These are phyloP conservation scores for Sporothrix variecibatus DNA, from an alignment of 2,329 filamentous ascomycete genomes.

Conservation along the genomic window DNA sequence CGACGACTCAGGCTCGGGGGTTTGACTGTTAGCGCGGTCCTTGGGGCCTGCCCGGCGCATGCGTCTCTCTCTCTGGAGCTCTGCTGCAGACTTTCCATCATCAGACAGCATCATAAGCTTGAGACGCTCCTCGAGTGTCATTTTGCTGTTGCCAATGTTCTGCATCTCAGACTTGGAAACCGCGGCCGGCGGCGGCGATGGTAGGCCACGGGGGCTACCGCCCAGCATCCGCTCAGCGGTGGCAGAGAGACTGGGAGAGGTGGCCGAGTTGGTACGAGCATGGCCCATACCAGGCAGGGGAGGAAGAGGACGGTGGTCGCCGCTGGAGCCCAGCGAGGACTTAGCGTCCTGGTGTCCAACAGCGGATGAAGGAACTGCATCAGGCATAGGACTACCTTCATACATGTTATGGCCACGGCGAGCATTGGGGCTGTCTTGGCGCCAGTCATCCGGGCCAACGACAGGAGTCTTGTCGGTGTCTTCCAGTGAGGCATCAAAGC, in stretches of 20 bases:
- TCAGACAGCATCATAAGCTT: conserved; percentile 86
- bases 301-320: conserved; percentile 80
- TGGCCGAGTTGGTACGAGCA: conserved; percentile 51
- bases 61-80: conserved; percentile 68
- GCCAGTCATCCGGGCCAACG: conserved; percentile 96
- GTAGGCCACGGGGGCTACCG: conserved; percentile 62
- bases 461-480: conserved; percentile 97
- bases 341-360: conserved; percentile 63
- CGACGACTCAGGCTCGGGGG: conserved; percentile 45
- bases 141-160: conserved; percentile 70
- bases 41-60: conserved; percentile 63
- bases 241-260: conserved; percentile 66
- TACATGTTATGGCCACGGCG: conserved; percentile 63
- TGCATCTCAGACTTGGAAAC: conserved; percentile 76
- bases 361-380: conserved; percentile 47
- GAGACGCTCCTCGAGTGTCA: conserved; percentile 83
- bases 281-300: conserved; percentile 70
- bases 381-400: conserved; percentile 69
- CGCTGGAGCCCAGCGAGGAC: conserved; percentile 75
- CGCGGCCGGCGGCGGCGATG: conserved; percentile 70
- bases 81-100: conserved; percentile 62
- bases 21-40: conserved; percentile 48
- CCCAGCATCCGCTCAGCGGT: conserved; percentile 71
- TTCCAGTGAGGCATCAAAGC: conserved; percentile 93
- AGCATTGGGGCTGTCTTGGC: conserved; percentile 62